phyloP scores from a whole-genome alignment of 2,329 filamentous ascomycete species.

The Trichoderma arundinaceum region DNA sequence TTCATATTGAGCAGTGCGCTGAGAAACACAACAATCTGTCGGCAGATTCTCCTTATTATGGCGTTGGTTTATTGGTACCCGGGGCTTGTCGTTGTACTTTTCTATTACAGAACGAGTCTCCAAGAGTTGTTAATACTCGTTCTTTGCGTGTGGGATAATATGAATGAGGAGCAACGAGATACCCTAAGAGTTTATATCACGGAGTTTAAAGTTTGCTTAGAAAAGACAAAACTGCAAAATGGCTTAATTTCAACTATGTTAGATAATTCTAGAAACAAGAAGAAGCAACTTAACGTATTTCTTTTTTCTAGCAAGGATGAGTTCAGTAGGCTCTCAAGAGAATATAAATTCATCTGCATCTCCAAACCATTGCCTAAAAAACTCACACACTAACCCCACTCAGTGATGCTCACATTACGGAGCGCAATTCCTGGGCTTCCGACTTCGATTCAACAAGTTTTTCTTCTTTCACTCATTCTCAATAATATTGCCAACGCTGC shows the following conservation, averaged over 20 bases:
- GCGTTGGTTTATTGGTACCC: conserved; percentile 10
- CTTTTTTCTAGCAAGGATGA: too few species aligned
- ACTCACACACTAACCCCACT: background rate
- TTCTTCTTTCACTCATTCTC: background rate
- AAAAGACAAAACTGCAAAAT: background rate
- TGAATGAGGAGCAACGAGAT: conserved; percentile 33
- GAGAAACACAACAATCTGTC: background rate
- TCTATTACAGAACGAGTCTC: background rate
- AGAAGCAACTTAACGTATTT: too few species aligned
- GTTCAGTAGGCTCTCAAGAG: too few species aligned
- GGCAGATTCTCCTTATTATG: conserved; percentile 4
- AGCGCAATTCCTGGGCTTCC: background rate
- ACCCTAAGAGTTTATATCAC: conserved; percentile 31
- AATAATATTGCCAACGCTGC: background rate
- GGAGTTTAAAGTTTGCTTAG: conserved; percentile 6
- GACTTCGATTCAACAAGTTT: background rate
- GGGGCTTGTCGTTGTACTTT: background rate
- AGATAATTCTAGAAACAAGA: background rate
- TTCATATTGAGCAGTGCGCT: background rate
- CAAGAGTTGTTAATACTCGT: background rate
- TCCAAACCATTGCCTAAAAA: background rate
- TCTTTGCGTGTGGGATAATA: conserved; percentile 8
- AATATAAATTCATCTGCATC: too few species aligned
- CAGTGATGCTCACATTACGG: background rate
- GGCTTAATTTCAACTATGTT: background rate